Evolutionary conservation across 1,284 basidiomycete genomes (phyloP), one percentile per base, ranked within the genome.

Genomic region (Pholiota adiposa): DNA sequence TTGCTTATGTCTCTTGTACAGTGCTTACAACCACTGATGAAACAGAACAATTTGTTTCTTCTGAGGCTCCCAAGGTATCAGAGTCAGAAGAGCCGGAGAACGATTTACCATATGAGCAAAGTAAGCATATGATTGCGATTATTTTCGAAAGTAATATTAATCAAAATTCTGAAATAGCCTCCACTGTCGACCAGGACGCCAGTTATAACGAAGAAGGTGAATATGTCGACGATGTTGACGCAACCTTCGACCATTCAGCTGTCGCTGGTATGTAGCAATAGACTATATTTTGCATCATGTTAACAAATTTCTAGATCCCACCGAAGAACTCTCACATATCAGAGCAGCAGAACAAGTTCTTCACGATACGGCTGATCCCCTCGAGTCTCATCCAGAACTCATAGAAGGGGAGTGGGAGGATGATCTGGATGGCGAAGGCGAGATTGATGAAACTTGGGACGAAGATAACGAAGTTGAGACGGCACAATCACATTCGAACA

Each of bases 371-470:
- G 34, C 34, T 11, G 46, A 54, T 43, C 12, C 19, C 38, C 23
- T 29, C 14, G 40, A 48, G 16, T 29, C 55, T 33, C 50, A 49
- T 14, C 19, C 38, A 18, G 29, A 54, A 21, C 34, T 34, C 19
- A 58, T 38, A 19, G 69, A 64, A 36, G 64, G 69, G 34, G 64
- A 63, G 31, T 72, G 69, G 69, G 73, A 67, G 51, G 70, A 70
- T 51, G 61, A 68, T 12, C 56, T 61, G 6, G 71, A 70, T 29
- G 72, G 61, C 38, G 73, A 73, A 33, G 67, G 64, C 27, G 73
- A 74, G 29, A 54, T 59, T 19, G 70, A 70, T 38, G 65, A 63
- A 21, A 64, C 65, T 1, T 78, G 75, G 77, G 74, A 69, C 65
- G 74, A 76, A 53, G 78, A 79, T 43, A 58, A 51, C 44, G 58